Base-by-base conservation (phyloP, 2,329 filamentous ascomycete species). In the Diaporthe ampelina region DNA sequence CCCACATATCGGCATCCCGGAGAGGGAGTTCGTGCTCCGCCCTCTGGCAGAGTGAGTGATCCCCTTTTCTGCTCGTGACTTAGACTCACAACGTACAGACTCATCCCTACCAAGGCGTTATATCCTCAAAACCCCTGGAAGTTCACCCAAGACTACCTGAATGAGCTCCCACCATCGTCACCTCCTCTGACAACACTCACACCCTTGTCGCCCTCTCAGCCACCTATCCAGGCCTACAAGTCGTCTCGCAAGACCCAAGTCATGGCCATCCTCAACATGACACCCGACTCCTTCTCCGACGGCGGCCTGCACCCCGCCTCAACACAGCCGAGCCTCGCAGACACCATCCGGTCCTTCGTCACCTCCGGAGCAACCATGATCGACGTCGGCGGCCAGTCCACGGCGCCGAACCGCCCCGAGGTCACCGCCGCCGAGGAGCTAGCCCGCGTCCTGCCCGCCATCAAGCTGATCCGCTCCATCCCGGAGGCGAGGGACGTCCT, bases 231-330 rank as follows among this genome's bases (percentile, higher is more conserved):
- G 68, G 88, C 94, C 24, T 84, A 91, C 40, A 84, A 86, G 43
- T 84, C 88, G 9, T 86, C 88, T 59, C 89, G 92, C 63, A 87
- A 85, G 70, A 98, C 96, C 0, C 91, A 91, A 59, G 85, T 98
- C 78, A 99, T 99, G 97, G 94, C 94, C 72, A 97, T 99, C 77
- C 87, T 98, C 59, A 99, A 99, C 83, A 86, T 97, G 70, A 98
- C 97, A 0, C 96, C 96, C 0, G 96, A 99, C 84, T 98, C 96
- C 13, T 99, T 99, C 86, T 98, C 96, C 0, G 95, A 98, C 81
- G 96, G 95, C 70, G 95, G 95, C 11, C 80, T 86, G 11, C 90
- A 95, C 82, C 84, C 85, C 57, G 80, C 86, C 32, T 52, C 69
- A 43, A 59, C 40, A 24, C 69, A 21, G 80, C 84, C 17, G 32